Percentiles rank a stretch among this genome's conserved stretches.
Conservation (phyloP, 2,329 filamentous ascomycete genomes). For the Sporothrix dimorphospora region DNA sequence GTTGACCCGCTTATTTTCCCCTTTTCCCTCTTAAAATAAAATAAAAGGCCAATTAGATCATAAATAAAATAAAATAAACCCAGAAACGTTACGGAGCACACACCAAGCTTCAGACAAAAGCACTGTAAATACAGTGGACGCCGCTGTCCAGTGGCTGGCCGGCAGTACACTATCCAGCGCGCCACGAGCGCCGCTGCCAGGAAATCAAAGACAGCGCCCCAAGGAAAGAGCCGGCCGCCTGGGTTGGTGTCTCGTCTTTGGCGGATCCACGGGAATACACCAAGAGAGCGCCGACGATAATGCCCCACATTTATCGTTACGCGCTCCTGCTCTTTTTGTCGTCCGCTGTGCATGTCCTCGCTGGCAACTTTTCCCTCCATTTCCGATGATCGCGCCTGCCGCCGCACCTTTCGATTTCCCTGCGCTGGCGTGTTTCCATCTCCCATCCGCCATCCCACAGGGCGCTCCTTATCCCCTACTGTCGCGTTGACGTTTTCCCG, state of each 20-base stretch:
- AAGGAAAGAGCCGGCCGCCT: conserved; percentile 15
- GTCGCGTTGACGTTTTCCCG: conserved; percentile 21
- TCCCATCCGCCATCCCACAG: neutral
- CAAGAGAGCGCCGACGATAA: neutral
- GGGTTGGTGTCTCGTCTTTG: conserved; percentile 11
- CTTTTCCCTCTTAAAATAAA: conserved; percentile 1
- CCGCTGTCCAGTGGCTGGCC: neutral
- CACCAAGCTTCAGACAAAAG: neutral
- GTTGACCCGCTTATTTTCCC: conserved; percentile 26
- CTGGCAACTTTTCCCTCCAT: conserved; percentile 3
- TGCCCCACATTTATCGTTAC: conserved; percentile 23
- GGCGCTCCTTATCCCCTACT: neutral
- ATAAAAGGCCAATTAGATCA: neutral
- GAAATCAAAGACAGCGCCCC: neutral
- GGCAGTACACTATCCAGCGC: neutral
- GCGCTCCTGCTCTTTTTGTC: conserved; percentile 26
- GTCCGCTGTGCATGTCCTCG: neutral
- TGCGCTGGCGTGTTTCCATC: conserved; percentile 8
- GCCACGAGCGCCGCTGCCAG: neutral
- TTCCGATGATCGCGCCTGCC: conserved; percentile 24
- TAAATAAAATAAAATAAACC: neutral
- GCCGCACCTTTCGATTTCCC: conserved; percentile 20
- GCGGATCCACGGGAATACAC: conserved; percentile 28
- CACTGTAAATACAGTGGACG: neutral
- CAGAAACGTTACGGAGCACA: neutral